A percentile compares a stretch with the other conserved stretches of the same genome.
Evolutionary conservation across 2,329 filamentous ascomycete genomes (phyloP).

Genomic region (Cladosporium austrohemisphaericum): DNA sequence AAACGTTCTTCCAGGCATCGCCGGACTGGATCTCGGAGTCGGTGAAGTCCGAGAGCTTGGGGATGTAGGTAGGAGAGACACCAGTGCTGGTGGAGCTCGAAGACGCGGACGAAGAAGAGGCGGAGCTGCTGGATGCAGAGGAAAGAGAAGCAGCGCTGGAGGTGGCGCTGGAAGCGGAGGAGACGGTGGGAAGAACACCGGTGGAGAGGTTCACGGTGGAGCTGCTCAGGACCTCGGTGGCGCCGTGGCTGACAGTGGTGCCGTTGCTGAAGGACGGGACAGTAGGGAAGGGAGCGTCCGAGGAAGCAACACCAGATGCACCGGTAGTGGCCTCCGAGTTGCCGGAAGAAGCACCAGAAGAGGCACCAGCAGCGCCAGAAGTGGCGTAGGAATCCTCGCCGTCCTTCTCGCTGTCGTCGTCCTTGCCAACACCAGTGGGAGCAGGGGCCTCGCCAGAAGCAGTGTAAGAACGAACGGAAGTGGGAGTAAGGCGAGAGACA

Average conservation of each 20-base stretch:
- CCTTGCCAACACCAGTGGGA: neutral
- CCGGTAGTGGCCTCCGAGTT: neutral
- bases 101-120: neutral
- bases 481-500: conserved; percentile 6
- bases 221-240: neutral
- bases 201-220: neutral
- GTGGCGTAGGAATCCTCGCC: neutral
- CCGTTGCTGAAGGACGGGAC: conserved; percentile 10
- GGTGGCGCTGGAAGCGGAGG: neutral
- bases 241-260: conserved; percentile 8
- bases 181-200: neutral
- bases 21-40: conserved; percentile 27
- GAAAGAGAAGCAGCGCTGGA: neutral
- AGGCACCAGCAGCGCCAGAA: neutral
- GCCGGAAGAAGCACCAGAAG: neutral
- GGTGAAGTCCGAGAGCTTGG: conserved; percentile 22
- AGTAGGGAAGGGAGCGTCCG: conserved; percentile 12
- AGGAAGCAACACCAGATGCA: neutral
- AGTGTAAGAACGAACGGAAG: neutral
- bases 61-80: conserved; percentile 12
- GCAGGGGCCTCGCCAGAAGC: neutral
- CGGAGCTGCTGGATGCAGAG: neutral
- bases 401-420: neutral
- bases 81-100: conserved; percentile 10
- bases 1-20: conserved; percentile 29